Evolutionary conservation across 2,329 filamentous ascomycete species (phyloP).

Genomic region (Cladosporium sphaerospermum): DNA sequence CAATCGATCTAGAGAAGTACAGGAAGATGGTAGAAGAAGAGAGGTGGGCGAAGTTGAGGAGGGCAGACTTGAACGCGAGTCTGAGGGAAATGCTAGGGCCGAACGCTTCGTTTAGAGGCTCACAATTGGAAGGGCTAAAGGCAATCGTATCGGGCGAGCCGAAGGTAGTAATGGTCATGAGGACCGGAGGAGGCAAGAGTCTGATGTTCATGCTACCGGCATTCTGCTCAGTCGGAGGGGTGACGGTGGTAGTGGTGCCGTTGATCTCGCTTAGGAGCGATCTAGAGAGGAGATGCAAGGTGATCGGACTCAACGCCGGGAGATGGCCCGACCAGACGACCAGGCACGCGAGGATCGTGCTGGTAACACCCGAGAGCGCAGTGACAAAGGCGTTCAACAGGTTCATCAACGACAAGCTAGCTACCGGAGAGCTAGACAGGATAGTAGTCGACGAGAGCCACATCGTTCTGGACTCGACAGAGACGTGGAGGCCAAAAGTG

Average conservation of each 20-base stretch:
- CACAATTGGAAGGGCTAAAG: background rate
- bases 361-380: slow-evolving; percentile 23
- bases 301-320: background rate
- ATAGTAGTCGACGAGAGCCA: background rate
- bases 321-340: background rate
- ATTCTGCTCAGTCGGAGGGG: background rate
- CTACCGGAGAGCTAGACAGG: background rate
- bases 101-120: background rate
- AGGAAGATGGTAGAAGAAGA: background rate
- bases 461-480: background rate
- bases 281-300: background rate
- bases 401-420: slow-evolving; percentile 6
- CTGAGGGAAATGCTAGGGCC: background rate
- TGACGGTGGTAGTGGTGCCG: background rate
- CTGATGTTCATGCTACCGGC: background rate
- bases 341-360: slow-evolving; percentile 13
- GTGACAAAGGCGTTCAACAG: slow-evolving; percentile 19
- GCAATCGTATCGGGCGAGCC: background rate
- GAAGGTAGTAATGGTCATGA: background rate
- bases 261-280: background rate
- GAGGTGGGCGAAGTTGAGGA: background rate
- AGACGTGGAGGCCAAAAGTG: background rate
- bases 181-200: background rate
- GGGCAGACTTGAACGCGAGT: background rate
- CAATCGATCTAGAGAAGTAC: background rate